Evolutionary conservation across 305 asterid genomes (phyloP), one percentile per base, ranked within the genome.

Genomic region (Withania somnifera): DNA sequence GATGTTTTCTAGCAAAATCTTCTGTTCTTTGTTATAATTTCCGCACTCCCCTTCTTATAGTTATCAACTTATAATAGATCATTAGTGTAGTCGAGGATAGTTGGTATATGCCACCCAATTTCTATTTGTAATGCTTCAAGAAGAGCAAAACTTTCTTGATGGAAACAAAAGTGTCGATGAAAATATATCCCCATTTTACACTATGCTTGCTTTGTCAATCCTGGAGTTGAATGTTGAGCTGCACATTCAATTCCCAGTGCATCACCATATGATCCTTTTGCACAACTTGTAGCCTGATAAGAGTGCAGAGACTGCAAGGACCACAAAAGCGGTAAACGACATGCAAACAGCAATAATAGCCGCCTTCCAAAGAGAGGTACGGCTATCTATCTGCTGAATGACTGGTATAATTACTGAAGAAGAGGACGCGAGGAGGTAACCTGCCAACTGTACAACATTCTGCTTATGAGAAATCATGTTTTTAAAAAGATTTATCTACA

Each of bases 271-370:
- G 76, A 93, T 88, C 86, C 97, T 93, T 85, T 91, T 93, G 81
- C 91, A 91, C 30, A 93, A 83, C 83, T 84, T 91, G 89, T 91
- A 90, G 78, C 97, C 95, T 56, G 97, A 93, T 81, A 93, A 71
- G 79, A 89, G 87, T 79, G 89, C 91, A 66, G 85, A 81, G 60
- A 83, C 77, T 45, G 88, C 93, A 56, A 86, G 78, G 82, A 91
- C 86, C 60, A 89, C 42, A 88, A 89, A 89, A 63, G 93, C 61
- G 64, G 83, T 82, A 32, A 91, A 90, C 34, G 95, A 90, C 85
- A 89, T 71, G 87, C 90, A 87, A 58, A 89, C 84, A 47, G 92
- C 91, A 64, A 84, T 83, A 13, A 82, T 11, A 50, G 91, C 86
- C 78, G 93, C 93, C 83, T 84, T 90, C 91, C 89, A 30, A 40